Percentiles rank a stretch among this genome's conserved stretches.
Evolutionary conservation across 805 yeast genomes (phyloP).

Genomic region (Candida easanensis): DNA sequence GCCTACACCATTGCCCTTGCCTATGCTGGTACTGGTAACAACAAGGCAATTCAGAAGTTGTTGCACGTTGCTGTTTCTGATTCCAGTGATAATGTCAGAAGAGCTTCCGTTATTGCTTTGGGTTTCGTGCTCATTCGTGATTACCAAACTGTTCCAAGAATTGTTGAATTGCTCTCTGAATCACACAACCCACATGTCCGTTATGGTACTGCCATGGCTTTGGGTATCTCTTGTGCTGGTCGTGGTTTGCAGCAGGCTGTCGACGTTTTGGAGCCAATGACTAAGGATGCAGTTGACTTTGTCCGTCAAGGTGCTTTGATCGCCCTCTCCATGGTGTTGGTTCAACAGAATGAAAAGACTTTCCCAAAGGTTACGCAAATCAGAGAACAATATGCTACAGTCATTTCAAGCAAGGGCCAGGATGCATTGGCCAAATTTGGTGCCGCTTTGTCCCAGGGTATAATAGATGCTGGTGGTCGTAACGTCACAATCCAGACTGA

Average conservation of each 20-base stretch:
- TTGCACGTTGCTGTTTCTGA: conserved; percentile 95
- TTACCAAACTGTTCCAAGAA: conserved; percentile 89
- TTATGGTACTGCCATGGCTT: conserved; percentile 96
- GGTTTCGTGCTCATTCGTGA: conserved; percentile 91
- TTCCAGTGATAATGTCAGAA: conserved; percentile 92
- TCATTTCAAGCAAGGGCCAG: conserved; percentile 85
- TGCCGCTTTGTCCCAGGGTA: conserved; percentile 95
- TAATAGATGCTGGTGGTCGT: conserved; percentile 97
- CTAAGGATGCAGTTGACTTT: conserved; percentile 92
- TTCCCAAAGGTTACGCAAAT: conserved; percentile 77
- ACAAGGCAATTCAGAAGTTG: conserved; percentile 78
- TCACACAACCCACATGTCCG: conserved; percentile 98
- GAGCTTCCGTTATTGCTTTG: conserved; percentile 89
- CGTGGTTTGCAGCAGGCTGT: conserved; percentile 84
- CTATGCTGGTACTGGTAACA: conserved; percentile 94
- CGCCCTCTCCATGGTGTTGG: conserved; percentile 86
- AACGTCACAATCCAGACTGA: conserved; percentile 93
- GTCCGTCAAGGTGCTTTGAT: conserved; percentile 97
- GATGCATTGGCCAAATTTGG: conserved; percentile 98
- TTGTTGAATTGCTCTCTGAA: conserved; percentile 88
- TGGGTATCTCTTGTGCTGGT: conserved; percentile 97
- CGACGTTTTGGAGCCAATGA: conserved; percentile 87
- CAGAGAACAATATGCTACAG: conserved; percentile 69
- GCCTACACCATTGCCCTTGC: conserved; percentile 93
- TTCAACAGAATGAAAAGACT: conserved; percentile 81